Base-by-base conservation (phyloP, 202 grass and related monocot genomes). In the Schoenoplectus triqueter region DNA sequence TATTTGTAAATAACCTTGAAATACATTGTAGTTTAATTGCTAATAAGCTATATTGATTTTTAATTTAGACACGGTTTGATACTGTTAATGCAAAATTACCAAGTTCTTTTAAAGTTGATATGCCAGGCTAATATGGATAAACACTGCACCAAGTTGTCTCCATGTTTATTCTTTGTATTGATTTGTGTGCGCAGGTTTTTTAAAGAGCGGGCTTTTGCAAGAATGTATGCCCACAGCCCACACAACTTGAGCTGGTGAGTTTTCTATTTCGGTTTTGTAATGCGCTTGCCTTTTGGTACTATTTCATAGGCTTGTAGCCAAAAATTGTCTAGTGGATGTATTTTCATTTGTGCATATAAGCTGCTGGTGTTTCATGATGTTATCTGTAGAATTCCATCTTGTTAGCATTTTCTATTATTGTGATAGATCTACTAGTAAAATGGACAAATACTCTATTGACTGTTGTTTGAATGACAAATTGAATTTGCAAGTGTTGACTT, bases 321-420 rank as follows among this genome's bases (percentile, higher is more conserved):
- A 77, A 75, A 55, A n/a, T 55, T 57, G 73, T 77, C 73, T 59
- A 59, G 52, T 77, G 5, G 20, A 59, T 77, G 51, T 79, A 57
- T 17, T n/a, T 61, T 61, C 44, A 14, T 44, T 14, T 74, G 47
- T 22, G 69, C 73, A 61, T 41, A 60, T 41, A 60, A 19, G 13
- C 14, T 44, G 19, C 75, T 61, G 10, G 50, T 19, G 49, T 56
- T 76, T 10, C 2, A 15, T 76, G 50, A 56, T 15, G 6, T 18
- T 42, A 2, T 79, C 59, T 60, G 52, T 41, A 42, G 22, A 79
- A 61, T 69, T 14, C 11, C 22, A 44, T 44, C 6, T 77, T 78
- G 13, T 79, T 21, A 45, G 17, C 2, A n/a, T 60, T 7, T 78
- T 78, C 7, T 59, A 18, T 18, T 44, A 42, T 45, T 79, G 55